Evolutionary conservation across 2,329 filamentous ascomycete species (phyloP), one percentile per base, ranked within the genome.

Genomic region (Thermothelomyces thermophilus): DNA sequence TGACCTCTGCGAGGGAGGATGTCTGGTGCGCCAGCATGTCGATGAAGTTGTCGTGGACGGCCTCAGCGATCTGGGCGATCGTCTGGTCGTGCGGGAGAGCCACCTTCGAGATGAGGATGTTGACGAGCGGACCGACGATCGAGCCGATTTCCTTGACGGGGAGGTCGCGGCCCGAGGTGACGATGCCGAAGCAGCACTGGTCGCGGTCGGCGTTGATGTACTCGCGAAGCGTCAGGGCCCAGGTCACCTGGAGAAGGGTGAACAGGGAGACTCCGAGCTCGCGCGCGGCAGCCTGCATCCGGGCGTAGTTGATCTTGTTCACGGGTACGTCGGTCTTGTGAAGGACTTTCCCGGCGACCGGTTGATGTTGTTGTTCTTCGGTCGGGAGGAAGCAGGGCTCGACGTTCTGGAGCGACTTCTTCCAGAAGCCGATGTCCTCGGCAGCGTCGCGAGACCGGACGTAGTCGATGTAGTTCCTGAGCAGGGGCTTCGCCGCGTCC

Each of bases 21-120:
- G 46, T 48, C 35, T 56, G 54, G 31, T 52, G 48, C 5, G 41
- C 41, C 16, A 56, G 17, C 28, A 40, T 39, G 31, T 56, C 51
- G 9, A 56, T 43, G 24, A 51, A 56, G 19, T 41, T 41, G 19
- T 48, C 48, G 24, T 53, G 42, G 19, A 48, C 43, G 22, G 34
- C 33, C 41, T 47, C 47, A 6, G 34, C 37, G 33, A 47, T 34
- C 39, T 51, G 42, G n/a, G 43, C 8, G 20, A 50, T 8, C 4
- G 37, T 34, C 26, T 50, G 39, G 8, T 47, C 45, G 20, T 50
- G 42, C 24, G 41, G 37, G 13, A 52, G 35, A 10, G 28, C 30
- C 14, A 51, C 30, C 16, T 43, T 41, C 10, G 48, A 46, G 17
- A 51, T 43, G 1, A 53, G 43, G 34, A 50, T 53, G 22, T 53